Evolutionary conservation across 345 rosid genomes (phyloP), one percentile per base, ranked within the genome.

Genomic region (Isatis tinctoria): DNA sequence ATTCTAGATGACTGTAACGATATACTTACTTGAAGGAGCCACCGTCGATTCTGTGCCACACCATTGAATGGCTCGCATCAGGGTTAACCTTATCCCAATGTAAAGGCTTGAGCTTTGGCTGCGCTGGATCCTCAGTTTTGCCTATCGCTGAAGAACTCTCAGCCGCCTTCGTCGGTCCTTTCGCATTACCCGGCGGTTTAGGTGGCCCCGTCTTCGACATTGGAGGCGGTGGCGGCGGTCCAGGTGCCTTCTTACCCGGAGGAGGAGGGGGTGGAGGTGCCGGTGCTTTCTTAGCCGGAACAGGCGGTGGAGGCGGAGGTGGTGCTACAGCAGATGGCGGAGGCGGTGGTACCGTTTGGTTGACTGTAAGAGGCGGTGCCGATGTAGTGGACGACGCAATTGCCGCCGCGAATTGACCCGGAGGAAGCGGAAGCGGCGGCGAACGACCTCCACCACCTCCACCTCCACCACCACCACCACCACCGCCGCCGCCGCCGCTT

Each of bases 41-140:
- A 5, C 72, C 79, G 40, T 82, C 83, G 37, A 94, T 82, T 43
- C 85, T 80, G 75, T 91, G 83, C 98, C 98, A 91, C 67, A 90
- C 97, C 90, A 85, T 90, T n/a, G 98, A 89, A 67, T 74, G 91
- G 33, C 84, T 86, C 0, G 68, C 69, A 72, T 82, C 85, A 67
- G 81, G 81, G 33, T 86, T 84, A 48, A 91, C 77, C 68, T 91
- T 91, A 76, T 91, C 97, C 98, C 96, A 88, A 69, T 91, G 98
- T 78, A 91, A 69, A 32, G 98, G 95, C 88, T 87, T 91, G 79
- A 94, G 75, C 77, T 85, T 90, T 8, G 87, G 67, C 53, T 83
- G 81, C 9, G 70, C 78, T 8, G 45, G 27, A 72, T 84, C 72
- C 32, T 69, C 79, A 3, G 36, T 45, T 62, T 73, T 67, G 51